phyloP scores from a whole-genome alignment of 805 yeast genomes.

The Blastobotrys muscicola region DNA sequence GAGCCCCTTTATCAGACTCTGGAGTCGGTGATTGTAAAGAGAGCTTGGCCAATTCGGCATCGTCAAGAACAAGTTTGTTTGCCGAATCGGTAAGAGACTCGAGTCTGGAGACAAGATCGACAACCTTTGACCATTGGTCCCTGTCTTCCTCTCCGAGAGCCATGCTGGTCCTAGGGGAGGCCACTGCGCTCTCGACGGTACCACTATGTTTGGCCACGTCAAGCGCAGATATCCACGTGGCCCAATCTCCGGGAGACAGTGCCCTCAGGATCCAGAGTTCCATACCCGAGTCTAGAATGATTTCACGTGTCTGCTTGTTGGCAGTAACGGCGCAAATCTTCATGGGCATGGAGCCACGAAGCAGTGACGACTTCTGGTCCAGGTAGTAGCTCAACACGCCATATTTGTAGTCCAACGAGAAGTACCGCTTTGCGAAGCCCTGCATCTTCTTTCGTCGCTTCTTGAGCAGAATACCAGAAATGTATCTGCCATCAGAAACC shows the following conservation, averaged over 20 bases:
- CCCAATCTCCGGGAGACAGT: constrained; percentile 51
- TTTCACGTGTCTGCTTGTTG: constrained; percentile 52
- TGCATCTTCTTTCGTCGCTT: constrained; percentile 76
- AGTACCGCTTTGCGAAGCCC: constrained; percentile 79
- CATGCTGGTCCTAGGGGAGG: not conserved
- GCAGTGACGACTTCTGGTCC: constrained; percentile 57
- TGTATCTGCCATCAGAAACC: constrained; percentile 30
- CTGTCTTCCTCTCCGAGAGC: not conserved
- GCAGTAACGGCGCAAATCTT: constrained; percentile 76
- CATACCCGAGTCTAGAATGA: constrained; percentile 87
- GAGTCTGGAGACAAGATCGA: constrained; percentile 5
- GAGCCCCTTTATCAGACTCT: not conserved
- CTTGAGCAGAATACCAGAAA: constrained; percentile 73
- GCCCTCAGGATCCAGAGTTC: constrained; percentile 89
- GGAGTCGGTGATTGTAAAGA: too few relatives aligned
- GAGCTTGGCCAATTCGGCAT: too few relatives aligned
- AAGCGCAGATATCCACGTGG: constrained; percentile 75
- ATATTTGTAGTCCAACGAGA: constrained; percentile 69
- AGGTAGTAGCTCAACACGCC: constrained; percentile 77
- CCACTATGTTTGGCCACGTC: constrained; percentile 31
- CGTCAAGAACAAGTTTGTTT: not conserved
- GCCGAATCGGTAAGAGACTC: constrained; percentile 1
- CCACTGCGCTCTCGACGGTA: not conserved
- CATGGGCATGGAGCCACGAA: constrained; percentile 89
- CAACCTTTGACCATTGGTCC: not conserved